phyloP scores from a whole-genome alignment of 768 basidiomycete genomes.

The Boletus insuetus region DNA sequence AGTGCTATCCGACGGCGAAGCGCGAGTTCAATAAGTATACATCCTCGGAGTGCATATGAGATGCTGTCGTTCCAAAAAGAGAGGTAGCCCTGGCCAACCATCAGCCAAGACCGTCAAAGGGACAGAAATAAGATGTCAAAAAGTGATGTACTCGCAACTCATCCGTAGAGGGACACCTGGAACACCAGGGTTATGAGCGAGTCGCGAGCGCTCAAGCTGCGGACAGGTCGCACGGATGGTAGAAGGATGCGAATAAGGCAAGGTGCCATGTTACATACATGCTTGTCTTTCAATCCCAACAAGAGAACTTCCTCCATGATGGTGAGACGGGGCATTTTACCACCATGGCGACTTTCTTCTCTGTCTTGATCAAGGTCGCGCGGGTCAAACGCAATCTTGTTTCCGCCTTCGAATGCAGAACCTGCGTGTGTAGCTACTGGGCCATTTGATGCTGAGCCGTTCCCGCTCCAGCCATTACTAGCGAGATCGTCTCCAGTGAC shows the following conservation, averaged over 20 bases:
- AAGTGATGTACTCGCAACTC: background rate
- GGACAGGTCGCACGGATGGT: constrained; percentile 11
- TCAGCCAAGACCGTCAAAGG: constrained; percentile 10
- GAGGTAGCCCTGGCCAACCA: constrained; percentile 68
- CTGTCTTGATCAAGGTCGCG: constrained; percentile 77
- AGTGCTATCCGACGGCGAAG: constrained; percentile 92
- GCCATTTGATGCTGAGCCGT: constrained; percentile 31
- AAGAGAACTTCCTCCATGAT: constrained; percentile 97
- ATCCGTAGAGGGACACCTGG: constrained; percentile 1
- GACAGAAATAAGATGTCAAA: constrained; percentile 19
- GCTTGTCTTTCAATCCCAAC: constrained; percentile 94
- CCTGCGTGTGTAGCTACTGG: constrained; percentile 60
- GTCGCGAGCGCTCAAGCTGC: constrained; percentile 10
- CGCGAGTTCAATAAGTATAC: constrained; percentile 95
- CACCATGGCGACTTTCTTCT: constrained; percentile 61
- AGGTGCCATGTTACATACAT: constrained; percentile 49
- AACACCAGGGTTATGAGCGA: background rate
- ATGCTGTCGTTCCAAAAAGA: constrained; percentile 99
- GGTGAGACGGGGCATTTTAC: constrained; percentile 80
- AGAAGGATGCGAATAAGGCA: constrained; percentile 2
- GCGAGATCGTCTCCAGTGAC: constrained; percentile 38
- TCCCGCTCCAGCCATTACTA: constrained; percentile 27
- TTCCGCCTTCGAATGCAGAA: constrained; percentile 81
- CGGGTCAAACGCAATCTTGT: constrained; percentile 91
- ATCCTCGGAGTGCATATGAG: constrained; percentile 96